Percentiles rank a stretch among this genome's conserved stretches.
Evolutionary conservation across 768 basidiomycete species (phyloP).

Genomic region (Russula sp.): DNA sequence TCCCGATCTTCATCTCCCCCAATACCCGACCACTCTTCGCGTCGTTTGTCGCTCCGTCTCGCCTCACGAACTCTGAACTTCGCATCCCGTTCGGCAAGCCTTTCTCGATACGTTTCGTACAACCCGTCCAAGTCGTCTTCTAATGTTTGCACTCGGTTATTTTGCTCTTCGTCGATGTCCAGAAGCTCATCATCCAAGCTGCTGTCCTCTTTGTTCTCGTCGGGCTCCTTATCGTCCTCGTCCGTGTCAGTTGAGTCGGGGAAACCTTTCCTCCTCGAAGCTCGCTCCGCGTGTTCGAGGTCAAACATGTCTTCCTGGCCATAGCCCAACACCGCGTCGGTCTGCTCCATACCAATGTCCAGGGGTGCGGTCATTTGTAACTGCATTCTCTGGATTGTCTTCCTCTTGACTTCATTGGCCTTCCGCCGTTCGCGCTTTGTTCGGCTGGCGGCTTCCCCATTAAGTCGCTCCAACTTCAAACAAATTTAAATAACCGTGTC

Average conservation of each 20-base stretch:
- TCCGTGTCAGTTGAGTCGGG: slow-evolving; percentile 25
- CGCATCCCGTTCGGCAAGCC: slow-evolving; percentile 75
- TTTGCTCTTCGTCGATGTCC: slow-evolving; percentile 66
- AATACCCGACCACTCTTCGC: slow-evolving; percentile 83
- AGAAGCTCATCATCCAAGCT: slow-evolving; percentile 40
- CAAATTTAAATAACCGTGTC: slow-evolving; percentile 7
- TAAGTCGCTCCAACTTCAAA: slow-evolving; percentile 73
- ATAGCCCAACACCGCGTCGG: slow-evolving; percentile 61
- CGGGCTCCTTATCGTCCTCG: slow-evolving; percentile 43
- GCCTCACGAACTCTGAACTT: slow-evolving; percentile 83
- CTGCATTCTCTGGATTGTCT: slow-evolving; percentile 91
- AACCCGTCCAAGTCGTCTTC: slow-evolving; percentile 86
- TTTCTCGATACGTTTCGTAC: slow-evolving; percentile 81
- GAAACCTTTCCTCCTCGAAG: slow-evolving; percentile 36
- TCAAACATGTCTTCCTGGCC: slow-evolving; percentile 90
- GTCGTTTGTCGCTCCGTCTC: slow-evolving; percentile 61
- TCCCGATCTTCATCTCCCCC: slow-evolving; percentile 32
- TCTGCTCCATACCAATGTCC: slow-evolving; percentile 87
- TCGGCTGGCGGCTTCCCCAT: slow-evolving; percentile 65
- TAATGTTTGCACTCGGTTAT: slow-evolving; percentile 51
- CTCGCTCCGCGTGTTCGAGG: slow-evolving; percentile 55
- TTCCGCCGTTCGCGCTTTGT: slow-evolving; percentile 76
- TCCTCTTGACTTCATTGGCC: slow-evolving; percentile 81
- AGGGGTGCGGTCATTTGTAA: slow-evolving; percentile 96
- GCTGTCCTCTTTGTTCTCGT: slow-evolving; percentile 37